phyloP scores from a whole-genome alignment of 106 monocot species.

The Dendrobium nobile region DNA sequence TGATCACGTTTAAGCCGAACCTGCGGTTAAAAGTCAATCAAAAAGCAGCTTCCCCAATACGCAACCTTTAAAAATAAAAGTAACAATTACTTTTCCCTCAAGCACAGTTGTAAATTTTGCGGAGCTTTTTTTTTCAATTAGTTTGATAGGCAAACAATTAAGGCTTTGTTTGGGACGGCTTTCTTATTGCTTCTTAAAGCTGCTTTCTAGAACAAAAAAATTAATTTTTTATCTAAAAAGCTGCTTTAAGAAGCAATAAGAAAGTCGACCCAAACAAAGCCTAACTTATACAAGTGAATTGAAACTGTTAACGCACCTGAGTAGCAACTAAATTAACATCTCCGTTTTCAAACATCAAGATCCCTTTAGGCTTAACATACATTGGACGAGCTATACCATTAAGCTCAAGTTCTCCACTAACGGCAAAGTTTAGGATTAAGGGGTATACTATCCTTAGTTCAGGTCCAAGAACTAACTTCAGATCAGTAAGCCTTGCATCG shows the following conservation, averaged over 20 bases:
- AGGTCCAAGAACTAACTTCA: constrained; percentile 83
- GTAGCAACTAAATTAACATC: constrained; percentile 97
- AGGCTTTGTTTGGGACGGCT: no score
- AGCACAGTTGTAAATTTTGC: not conserved
- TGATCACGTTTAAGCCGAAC: constrained; percentile 95
- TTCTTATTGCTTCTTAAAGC: no score
- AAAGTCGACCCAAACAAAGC: no score
- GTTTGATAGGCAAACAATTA: not conserved
- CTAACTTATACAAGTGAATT: not conserved
- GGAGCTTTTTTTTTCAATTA: not conserved
- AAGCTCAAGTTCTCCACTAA: constrained; percentile 96
- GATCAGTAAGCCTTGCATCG: constrained; percentile 74
- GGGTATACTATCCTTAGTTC: constrained; percentile 95
- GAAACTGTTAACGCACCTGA: constrained; percentile 38
- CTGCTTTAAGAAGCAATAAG: no score
- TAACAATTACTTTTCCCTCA: not conserved
- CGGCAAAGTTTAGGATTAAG: constrained; percentile 92
- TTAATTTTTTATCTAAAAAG: no score
- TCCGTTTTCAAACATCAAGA: constrained; percentile 95
- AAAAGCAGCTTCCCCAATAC: not conserved
- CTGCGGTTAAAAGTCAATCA: constrained; percentile 24
- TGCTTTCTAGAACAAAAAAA: no score
- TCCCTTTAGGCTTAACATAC: constrained; percentile 75
- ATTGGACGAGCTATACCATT: constrained; percentile 84
- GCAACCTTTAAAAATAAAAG: not conserved